These are phyloP conservation scores for Hypoxylon perforatum DNA, from an alignment of 495 filamentous ascomycete species.

Conservation along the genomic window DNA sequence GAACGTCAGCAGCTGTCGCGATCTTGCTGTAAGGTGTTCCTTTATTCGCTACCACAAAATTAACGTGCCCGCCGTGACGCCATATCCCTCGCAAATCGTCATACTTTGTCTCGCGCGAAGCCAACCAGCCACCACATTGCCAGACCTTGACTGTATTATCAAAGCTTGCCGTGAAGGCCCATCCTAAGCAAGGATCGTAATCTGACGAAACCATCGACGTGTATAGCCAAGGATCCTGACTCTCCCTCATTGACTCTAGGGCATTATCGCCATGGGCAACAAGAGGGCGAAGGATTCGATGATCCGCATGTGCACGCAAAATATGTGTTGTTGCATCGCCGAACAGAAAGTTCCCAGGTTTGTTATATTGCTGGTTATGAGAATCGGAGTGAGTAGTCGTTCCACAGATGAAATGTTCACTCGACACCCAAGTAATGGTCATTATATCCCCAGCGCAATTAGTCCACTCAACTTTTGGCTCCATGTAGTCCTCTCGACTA, in stretches of 20 bases:
- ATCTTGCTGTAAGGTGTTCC: slow-evolving; percentile 52
- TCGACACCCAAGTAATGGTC: slow-evolving; percentile 65
- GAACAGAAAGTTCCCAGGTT: slow-evolving; percentile 77
- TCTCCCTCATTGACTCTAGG: slow-evolving; percentile 66
- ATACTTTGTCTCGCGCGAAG: slow-evolving; percentile 50
- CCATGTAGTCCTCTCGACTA: slow-evolving; percentile 57
- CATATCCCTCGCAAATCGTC: slow-evolving; percentile 60
- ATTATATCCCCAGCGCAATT: slow-evolving; percentile 70
- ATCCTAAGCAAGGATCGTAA: slow-evolving; percentile 67
- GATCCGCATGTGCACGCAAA: slow-evolving; percentile 75
- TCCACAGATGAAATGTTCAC: slow-evolving; percentile 66
- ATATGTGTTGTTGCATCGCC: slow-evolving; percentile 68
- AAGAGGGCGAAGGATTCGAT: slow-evolving; percentile 69
- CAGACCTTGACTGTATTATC: slow-evolving; percentile 85
- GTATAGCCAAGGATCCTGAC: slow-evolving; percentile 76
- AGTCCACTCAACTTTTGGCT: slow-evolving; percentile 59
- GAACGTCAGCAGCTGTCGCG: slow-evolving; percentile 64
- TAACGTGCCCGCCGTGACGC: slow-evolving; percentile 73
- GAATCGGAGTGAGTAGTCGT: slow-evolving; percentile 79
- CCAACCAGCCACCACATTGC: slow-evolving; percentile 41
- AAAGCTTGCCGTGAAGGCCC: slow-evolving; percentile 81
- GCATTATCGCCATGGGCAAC: slow-evolving; percentile 64
- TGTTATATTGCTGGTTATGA: slow-evolving; percentile 86
- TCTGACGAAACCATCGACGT: slow-evolving; percentile 80
- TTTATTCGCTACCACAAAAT: slow-evolving; percentile 72